A percentile compares a stretch with the other conserved stretches of the same genome.
phyloP scores from a whole-genome alignment of 306 rosid genomes.

The Cicer bijugum region DNA sequence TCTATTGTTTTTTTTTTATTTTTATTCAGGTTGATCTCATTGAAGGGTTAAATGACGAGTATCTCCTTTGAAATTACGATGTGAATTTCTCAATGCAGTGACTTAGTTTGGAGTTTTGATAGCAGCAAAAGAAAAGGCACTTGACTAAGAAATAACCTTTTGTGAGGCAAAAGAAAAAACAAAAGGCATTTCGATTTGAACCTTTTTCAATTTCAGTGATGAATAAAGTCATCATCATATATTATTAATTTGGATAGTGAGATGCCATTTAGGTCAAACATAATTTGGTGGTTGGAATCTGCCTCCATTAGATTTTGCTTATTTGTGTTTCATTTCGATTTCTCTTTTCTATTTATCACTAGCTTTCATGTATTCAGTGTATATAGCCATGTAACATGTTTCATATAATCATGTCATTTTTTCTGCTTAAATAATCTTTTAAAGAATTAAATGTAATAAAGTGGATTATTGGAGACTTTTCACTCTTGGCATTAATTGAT shows the following conservation, averaged over 20 bases:
- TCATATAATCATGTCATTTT: background rate
- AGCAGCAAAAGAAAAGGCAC: background rate
- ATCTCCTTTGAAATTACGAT: background rate
- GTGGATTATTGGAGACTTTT: too few relatives aligned
- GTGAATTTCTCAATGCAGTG: conserved; percentile 41
- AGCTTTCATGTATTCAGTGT: conserved; percentile 29
- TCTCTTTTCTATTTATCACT: conserved; percentile 4
- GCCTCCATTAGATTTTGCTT: conserved; percentile 39
- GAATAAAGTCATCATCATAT: conserved; percentile 36
- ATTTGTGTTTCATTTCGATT: conserved; percentile 35
- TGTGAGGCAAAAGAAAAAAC: conserved; percentile 15
- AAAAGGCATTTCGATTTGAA: conserved; percentile 11
- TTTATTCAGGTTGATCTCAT: conserved; percentile 51
- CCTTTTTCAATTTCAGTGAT: background rate
- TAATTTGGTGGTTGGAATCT: conserved; percentile 46
- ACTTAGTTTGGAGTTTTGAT: conserved; percentile 44
- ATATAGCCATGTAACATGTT: conserved; percentile 20
- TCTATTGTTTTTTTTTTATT: background rate
- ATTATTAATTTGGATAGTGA: background rate
- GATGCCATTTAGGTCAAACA: background rate
- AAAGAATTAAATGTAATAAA: too few relatives aligned
- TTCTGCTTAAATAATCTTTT: background rate
- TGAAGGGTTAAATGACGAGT: conserved; percentile 56
- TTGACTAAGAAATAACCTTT: too few relatives aligned
- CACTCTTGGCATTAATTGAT: too few relatives aligned